These are phyloP conservation scores for Coleophoma eucalyptorum DNA, from an alignment of 2,329 filamentous ascomycete genomes.

Conservation along the genomic window DNA sequence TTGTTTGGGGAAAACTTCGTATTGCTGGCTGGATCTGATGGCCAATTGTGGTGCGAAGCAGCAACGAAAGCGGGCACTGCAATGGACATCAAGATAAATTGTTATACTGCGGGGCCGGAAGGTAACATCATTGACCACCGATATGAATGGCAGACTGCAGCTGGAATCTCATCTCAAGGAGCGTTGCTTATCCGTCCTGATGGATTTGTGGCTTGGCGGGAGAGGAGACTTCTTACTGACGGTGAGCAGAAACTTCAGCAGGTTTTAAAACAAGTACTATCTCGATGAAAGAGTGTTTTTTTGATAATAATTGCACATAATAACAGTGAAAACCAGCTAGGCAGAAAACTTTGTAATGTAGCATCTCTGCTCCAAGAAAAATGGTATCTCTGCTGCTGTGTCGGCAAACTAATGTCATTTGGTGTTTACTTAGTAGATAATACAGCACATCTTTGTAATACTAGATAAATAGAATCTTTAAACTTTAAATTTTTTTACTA, in stretches of 20 bases:
- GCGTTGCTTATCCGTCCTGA: conserved; percentile 30
- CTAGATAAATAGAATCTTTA: no score
- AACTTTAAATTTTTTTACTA: no score
- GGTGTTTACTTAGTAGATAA: no score
- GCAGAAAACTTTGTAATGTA: background rate
- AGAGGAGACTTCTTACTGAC: background rate
- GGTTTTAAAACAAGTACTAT: background rate
- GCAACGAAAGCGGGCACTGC: conserved; percentile 2
- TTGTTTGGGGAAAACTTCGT: conserved; percentile 24
- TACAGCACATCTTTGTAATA: no score
- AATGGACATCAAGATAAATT: conserved; percentile 3
- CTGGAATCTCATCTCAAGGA: conserved; percentile 25
- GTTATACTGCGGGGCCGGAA: conserved; percentile 12
- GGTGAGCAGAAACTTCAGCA: background rate
- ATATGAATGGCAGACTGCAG: conserved; percentile 14
- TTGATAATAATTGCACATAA: background rate
- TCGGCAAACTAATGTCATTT: no score
- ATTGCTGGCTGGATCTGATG: conserved; percentile 19
- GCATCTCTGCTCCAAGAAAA: background rate
- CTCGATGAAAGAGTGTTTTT: background rate
- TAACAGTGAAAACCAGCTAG: background rate
- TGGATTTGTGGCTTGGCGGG: conserved; percentile 29
- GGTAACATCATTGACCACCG: conserved; percentile 10
- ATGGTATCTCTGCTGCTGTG: no score
- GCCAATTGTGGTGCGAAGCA: conserved; percentile 12